A percentile compares a stretch with the other conserved stretches of the same genome.
Evolutionary conservation across 768 basidiomycete genomes (phyloP).

Genomic region (Auricularia sp.): DNA sequence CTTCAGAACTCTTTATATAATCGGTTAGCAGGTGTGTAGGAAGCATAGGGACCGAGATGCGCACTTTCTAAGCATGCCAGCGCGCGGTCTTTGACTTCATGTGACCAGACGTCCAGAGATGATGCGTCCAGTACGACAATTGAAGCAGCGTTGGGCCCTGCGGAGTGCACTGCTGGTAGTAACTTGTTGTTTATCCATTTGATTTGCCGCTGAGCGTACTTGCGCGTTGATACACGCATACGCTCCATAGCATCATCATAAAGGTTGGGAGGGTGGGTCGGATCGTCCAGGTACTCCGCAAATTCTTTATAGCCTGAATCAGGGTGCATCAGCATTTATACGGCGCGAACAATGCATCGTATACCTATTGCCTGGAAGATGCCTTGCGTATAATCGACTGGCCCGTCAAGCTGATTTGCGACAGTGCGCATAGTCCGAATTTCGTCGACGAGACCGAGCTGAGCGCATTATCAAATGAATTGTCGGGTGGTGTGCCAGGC

Average conservation of each 20-base stretch:
- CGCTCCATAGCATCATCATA: constrained; percentile 54
- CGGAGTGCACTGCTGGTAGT: constrained; percentile 54
- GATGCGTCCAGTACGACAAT: constrained; percentile 20
- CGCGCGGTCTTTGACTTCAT: constrained; percentile 29
- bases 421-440: constrained; percentile 42
- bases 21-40: neutral
- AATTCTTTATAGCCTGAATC: constrained; percentile 87
- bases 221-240: constrained; percentile 80
- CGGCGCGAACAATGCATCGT: constrained; percentile 4
- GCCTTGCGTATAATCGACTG: constrained; percentile 63
- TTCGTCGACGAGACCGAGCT: constrained; percentile 78
- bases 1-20: constrained; percentile 44
- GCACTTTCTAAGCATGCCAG: neutral
- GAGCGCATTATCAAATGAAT: constrained; percentile 5
- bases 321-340: no score
- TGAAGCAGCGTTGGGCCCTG: constrained; percentile 28
- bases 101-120: constrained; percentile 56
- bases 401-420: constrained; percentile 7
- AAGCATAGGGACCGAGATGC: constrained; percentile 4
- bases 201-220: constrained; percentile 87
- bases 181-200: constrained; percentile 90
- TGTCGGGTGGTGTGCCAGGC: no score
- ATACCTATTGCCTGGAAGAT: constrained; percentile 92
- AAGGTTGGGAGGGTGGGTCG: constrained; percentile 28
- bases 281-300: constrained; percentile 45